A percentile compares a stretch with the other conserved stretches of the same genome.
Conservation (phyloP, 2,329 filamentous ascomycete species). For the Phyllosticta citrichinensis region DNA sequence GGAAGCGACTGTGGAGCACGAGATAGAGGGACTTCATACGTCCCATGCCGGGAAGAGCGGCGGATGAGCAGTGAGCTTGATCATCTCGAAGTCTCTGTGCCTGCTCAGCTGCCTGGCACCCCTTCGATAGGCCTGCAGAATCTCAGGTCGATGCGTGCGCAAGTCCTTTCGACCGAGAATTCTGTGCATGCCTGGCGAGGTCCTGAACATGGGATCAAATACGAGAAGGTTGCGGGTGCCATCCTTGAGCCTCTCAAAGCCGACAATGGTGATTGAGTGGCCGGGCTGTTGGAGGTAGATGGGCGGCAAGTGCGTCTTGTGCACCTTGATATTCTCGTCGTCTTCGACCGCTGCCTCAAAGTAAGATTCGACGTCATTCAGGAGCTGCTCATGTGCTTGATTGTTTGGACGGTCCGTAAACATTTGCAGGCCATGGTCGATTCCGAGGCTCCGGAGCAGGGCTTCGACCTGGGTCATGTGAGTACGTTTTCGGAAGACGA, state of each 20-base stretch:
- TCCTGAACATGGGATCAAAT: conserved; percentile 77
- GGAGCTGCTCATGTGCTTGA: conserved; percentile 45
- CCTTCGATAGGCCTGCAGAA: conserved; percentile 54
- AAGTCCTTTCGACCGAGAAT: conserved; percentile 41
- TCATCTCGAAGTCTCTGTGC: conserved; percentile 68
- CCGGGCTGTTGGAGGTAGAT: conserved; percentile 88
- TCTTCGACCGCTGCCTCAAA: conserved; percentile 43
- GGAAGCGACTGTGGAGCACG: neutral
- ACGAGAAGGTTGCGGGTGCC: conserved; percentile 64
- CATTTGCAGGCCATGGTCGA: conserved; percentile 46
- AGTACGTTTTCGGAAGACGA: neutral
- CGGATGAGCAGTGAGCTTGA: conserved; percentile 40
- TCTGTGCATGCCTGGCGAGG: conserved; percentile 52
- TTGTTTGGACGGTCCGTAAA: conserved; percentile 39
- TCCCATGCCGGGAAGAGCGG: conserved; percentile 31
- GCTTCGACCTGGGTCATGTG: conserved; percentile 57
- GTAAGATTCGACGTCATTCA: conserved; percentile 61
- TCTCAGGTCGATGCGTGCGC: conserved; percentile 48
- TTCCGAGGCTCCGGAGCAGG: conserved; percentile 59
- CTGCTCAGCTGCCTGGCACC: conserved; percentile 56
- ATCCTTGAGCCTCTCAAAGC: conserved; percentile 59
- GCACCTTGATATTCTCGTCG: conserved; percentile 46
- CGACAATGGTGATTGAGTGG: conserved; percentile 85
- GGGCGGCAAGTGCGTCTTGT: conserved; percentile 62
- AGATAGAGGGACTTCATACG: conserved; percentile 22